These are phyloP conservation scores for Elsinoe perseae DNA, from an alignment of 2,329 filamentous ascomycete genomes.

Conservation along the genomic window DNA sequence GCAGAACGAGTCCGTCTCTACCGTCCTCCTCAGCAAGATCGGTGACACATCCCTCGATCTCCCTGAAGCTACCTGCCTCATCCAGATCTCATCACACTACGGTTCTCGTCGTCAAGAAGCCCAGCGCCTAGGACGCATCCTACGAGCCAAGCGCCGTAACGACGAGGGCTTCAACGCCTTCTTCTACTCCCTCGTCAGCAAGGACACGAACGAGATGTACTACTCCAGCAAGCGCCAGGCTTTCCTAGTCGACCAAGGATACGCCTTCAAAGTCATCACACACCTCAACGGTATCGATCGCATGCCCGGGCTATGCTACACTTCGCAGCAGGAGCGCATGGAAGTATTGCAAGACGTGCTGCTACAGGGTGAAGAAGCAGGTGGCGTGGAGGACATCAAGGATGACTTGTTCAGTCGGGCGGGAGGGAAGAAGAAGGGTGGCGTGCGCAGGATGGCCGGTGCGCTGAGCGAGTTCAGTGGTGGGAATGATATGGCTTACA, in stretches of 20 bases:
- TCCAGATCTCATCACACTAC: slow-evolving; percentile 96
- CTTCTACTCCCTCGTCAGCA: slow-evolving; percentile 95
- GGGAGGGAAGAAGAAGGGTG: slow-evolving; percentile 40
- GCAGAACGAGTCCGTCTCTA: slow-evolving; percentile 81
- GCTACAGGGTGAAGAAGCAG: slow-evolving; percentile 71
- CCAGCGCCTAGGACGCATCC: slow-evolving; percentile 83
- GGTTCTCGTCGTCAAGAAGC: slow-evolving; percentile 95
- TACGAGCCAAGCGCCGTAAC: slow-evolving; percentile 89
- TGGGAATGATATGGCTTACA: slow-evolving; percentile 90
- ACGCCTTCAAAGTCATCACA: slow-evolving; percentile 98
- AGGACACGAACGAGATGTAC: slow-evolving; percentile 96
- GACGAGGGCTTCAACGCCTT: slow-evolving; percentile 99
- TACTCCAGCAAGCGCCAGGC: slow-evolving; percentile 95
- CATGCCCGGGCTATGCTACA: slow-evolving; percentile 71
- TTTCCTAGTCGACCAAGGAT: slow-evolving; percentile 95
- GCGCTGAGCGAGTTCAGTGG: slow-evolving; percentile 79
- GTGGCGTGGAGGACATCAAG: slow-evolving; percentile 60
- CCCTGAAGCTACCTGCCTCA: slow-evolving; percentile 90
- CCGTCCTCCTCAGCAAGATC: slow-evolving; percentile 93
- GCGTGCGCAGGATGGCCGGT: slow-evolving; percentile 70
- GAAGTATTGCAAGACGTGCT: slow-evolving; percentile 85
- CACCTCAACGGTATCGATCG: slow-evolving; percentile 86
- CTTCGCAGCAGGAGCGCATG: slow-evolving; percentile 68
- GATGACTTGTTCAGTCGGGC: slow-evolving; percentile 56
- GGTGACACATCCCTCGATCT: slow-evolving; percentile 97